Evolutionary conservation across 768 basidiomycete species (phyloP).

Genomic region (Pleurotus eryngii): DNA sequence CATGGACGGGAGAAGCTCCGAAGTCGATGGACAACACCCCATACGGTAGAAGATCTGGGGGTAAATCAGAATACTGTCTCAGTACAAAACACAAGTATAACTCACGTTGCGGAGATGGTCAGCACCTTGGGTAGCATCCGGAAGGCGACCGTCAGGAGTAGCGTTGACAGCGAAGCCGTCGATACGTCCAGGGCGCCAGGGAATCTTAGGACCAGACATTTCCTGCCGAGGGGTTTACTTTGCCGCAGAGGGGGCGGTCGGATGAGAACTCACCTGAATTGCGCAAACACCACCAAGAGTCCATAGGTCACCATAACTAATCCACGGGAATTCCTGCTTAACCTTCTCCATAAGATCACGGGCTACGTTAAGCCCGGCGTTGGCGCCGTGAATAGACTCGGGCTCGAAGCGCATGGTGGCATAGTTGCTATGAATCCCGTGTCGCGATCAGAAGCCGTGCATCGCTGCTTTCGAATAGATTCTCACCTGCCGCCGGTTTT

Average conservation of each 20-base stretch:
- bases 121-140: conserved; percentile 79
- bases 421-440: conserved; percentile 64
- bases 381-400: conserved; percentile 80
- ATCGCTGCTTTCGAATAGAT: no score
- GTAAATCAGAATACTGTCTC: neutral
- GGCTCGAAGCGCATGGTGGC: conserved; percentile 98
- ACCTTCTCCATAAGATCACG: conserved; percentile 81
- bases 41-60: conserved; percentile 83
- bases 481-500: conserved; percentile 77
- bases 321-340: conserved; percentile 89
- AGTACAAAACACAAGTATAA: conserved; percentile 13
- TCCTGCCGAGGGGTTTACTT: conserved; percentile 43
- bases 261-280: conserved; percentile 48
- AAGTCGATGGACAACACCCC: conserved; percentile 43
- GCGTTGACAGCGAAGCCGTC: conserved; percentile 75
- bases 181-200: conserved; percentile 91
- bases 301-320: conserved; percentile 95
- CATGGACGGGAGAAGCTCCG: neutral
- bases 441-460: no score
- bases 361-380: conserved; percentile 78
- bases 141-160: conserved; percentile 87
- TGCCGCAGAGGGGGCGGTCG: no score
- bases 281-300: conserved; percentile 93
- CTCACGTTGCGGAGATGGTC: conserved; percentile 80
- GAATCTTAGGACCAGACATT: conserved; percentile 88